These are phyloP conservation scores for Blastobotrys apis DNA, from an alignment of 1,139 yeast genomes.

Conservation along the genomic window DNA sequence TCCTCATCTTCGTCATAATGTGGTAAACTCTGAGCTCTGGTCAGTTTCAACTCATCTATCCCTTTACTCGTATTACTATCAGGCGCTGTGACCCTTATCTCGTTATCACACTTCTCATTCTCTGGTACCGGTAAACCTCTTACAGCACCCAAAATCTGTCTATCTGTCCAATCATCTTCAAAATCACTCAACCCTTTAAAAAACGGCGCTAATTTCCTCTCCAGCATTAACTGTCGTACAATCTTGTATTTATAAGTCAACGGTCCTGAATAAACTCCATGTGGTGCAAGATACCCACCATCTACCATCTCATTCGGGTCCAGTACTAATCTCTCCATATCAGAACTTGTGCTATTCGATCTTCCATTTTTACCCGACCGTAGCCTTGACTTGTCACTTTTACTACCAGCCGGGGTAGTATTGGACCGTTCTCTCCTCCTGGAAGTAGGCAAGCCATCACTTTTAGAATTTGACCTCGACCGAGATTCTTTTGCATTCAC, in stretches of 20 bases:
- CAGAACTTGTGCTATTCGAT: neutral
- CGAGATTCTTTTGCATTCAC: conserved; percentile 16
- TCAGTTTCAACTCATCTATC: neutral
- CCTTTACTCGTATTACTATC: neutral
- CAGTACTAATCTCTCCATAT: conserved; percentile 21
- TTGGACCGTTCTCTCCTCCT: conserved; percentile 7
- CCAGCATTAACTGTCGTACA: conserved; percentile 62
- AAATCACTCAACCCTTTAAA: conserved; percentile 85
- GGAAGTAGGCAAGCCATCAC: neutral
- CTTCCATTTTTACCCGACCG: conserved; percentile 1
- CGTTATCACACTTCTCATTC: neutral
- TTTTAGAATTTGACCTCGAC: conserved; percentile 9
- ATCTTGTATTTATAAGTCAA: conserved; percentile 69
- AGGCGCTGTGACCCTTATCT: too few relatives aligned
- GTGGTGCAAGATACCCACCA: conserved; percentile 63
- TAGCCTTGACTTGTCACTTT: conserved; percentile 6
- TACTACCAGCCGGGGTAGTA: conserved; percentile 4
- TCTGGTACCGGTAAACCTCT: conserved; percentile 22
- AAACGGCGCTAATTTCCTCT: conserved; percentile 79
- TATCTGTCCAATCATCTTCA: conserved; percentile 69
- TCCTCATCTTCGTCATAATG: neutral
- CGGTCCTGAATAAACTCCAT: conserved; percentile 74
- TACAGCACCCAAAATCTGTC: conserved; percentile 57
- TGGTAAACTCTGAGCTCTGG: neutral
- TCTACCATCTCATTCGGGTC: conserved; percentile 44